Percentiles rank a stretch among this genome's conserved stretches.
Conservation (phyloP, 2,329 filamentous ascomycete genomes). For the Chalaropsis ovoidea region DNA sequence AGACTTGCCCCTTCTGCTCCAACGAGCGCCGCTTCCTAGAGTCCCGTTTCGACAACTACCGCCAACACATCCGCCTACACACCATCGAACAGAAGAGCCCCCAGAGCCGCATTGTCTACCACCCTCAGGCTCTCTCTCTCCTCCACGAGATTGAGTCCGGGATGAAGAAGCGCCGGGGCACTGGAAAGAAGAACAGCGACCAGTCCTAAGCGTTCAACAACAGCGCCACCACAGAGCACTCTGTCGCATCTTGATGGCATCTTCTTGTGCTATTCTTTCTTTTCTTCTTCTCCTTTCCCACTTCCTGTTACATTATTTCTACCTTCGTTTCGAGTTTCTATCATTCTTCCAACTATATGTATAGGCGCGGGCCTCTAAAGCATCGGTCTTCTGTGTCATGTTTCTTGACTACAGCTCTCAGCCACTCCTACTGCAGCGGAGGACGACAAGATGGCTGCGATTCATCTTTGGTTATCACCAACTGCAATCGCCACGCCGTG, state of each 20-base stretch:
- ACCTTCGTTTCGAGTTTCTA: slow-evolving; percentile 19
- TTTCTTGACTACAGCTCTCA: slow-evolving; percentile 5
- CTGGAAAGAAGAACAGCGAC: slow-evolving; percentile 24
- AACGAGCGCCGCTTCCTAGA: slow-evolving; percentile 23
- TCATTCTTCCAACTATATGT: slow-evolving; percentile 17
- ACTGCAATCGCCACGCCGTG: not conserved
- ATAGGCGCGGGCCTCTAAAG: slow-evolving; percentile 8
- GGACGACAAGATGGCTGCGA: not conserved
- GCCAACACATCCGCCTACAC: slow-evolving; percentile 35
- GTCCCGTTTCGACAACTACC: slow-evolving; percentile 34
- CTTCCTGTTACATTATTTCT: slow-evolving; percentile 19
- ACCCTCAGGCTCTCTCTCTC: slow-evolving; percentile 28
- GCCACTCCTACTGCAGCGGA: not conserved
- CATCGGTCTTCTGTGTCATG: not conserved
- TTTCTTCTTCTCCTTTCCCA: slow-evolving; percentile 7
- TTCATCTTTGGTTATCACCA: slow-evolving; percentile 8
- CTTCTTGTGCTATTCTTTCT: slow-evolving; percentile 19
- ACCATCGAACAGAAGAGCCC: slow-evolving; percentile 28
- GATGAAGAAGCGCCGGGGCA: slow-evolving; percentile 25
- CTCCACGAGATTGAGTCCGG: slow-evolving; percentile 27
- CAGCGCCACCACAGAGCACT: not conserved
- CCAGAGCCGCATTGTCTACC: slow-evolving; percentile 32
- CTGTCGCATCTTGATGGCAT: slow-evolving; percentile 17
- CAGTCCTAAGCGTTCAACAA: slow-evolving; percentile 12
- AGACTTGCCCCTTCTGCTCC: slow-evolving; percentile 25